Evolutionary conservation across 202 grass and related monocot genomes (phyloP), one percentile per base, ranked within the genome.

Genomic region (Schoenoplectus tabernaemontani): DNA sequence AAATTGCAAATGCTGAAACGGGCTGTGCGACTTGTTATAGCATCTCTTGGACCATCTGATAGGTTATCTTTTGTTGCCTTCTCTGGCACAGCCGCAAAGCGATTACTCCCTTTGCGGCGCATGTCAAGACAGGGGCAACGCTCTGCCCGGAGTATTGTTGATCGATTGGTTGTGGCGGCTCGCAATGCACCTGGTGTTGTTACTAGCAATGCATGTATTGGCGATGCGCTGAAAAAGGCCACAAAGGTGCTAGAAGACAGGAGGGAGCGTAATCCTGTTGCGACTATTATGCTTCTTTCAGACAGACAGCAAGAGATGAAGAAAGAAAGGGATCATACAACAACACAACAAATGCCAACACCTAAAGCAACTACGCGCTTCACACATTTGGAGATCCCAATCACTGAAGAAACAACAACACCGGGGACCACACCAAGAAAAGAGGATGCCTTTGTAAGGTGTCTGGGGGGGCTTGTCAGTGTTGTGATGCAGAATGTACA

Each of bases 211-310:
- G 76, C 78, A 5, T 92, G 82, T 56, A 87, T 92, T 8, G 86
- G 89, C 30, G 95, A 98, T 74, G 88, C 91, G 3, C 86, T 98
- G 24, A 84, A 87, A 74, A 98, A 98, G 86, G 96, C 96, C 68
- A 91, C 91, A 58, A 99, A 99, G 81, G 88, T 99, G 2, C 86
- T 99, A 7, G 90, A 99, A 78, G 91, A 99, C 64, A 90, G 96
- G 7, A 85, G 86, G 9, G 87, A 99, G 47, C 90, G 91, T 80
- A 98, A 98, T 76, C 90, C 86, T 0, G 90, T 99, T 3, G 96
- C 96, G 53, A 99, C 96, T 24, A 85, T 99, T 67, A 95, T 99
- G 91, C 96, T 99, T 59, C 42, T 99, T 2, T 92, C 91, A 3
- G 90, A 99, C 46, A 86, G 82, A 23, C 82, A 82, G 67, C 61